Evolutionary conservation across 257 asterid species (phyloP).

Genomic region (Datura wrightii): DNA sequence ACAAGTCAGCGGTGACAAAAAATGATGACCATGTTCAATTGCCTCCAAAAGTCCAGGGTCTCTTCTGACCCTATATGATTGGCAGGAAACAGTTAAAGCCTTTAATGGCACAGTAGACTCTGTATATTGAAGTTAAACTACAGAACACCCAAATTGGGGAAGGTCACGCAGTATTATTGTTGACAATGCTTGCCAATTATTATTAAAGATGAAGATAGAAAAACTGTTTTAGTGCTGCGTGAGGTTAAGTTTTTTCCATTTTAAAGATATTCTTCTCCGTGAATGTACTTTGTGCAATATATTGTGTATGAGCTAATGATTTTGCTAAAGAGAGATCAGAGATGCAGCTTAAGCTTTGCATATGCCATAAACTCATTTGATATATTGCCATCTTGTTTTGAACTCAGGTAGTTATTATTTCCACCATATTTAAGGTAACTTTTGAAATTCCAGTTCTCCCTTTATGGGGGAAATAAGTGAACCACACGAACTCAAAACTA

Average conservation of each 20-base stretch:
- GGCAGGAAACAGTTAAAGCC: not conserved
- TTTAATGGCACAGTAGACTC: not conserved
- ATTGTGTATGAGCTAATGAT: not conserved
- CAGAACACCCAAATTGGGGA: not conserved
- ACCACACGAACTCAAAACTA: too few relatives aligned
- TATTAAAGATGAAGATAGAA: constrained; percentile 24
- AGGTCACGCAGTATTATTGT: not conserved
- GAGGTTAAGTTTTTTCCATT: not conserved
- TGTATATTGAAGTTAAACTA: constrained; percentile 19
- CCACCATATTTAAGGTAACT: not conserved
- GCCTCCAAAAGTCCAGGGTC: not conserved
- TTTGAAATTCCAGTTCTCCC: too few relatives aligned
- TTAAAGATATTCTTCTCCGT: not conserved
- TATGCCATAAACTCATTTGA: not conserved
- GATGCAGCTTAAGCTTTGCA: not conserved
- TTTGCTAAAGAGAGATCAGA: not conserved
- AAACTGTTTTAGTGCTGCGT: not conserved
- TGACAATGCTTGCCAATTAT: not conserved
- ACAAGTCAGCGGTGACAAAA: constrained; percentile 4
- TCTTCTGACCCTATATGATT: not conserved
- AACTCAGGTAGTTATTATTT: not conserved
- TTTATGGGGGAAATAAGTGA: too few relatives aligned
- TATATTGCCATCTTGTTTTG: not conserved
- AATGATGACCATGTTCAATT: constrained; percentile 3
- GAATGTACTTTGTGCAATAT: not conserved